Conservation (phyloP, 169 alveolate genomes). For the Hepatocystis sp. region DNA sequence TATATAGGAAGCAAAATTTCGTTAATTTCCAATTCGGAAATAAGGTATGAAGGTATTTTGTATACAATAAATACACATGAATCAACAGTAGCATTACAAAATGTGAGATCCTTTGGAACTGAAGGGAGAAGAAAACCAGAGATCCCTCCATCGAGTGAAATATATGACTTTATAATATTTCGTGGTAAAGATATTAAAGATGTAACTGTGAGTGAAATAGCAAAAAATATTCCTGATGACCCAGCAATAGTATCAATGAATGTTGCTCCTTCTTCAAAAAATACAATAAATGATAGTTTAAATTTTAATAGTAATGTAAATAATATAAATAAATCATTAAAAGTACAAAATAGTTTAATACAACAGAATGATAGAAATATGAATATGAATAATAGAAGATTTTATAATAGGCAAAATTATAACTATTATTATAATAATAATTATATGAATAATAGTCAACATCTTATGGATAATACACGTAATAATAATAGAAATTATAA, state of each 20-base stretch:
- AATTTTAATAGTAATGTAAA: constrained; percentile 61
- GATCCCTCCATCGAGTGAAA: constrained; percentile 88
- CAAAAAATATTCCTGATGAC: constrained; percentile 77
- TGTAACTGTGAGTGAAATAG: constrained; percentile 85
- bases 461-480: neutral
- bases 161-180: constrained; percentile 88
- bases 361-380: constrained; percentile 52
- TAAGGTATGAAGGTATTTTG: constrained; percentile 91
- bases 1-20: constrained; percentile 86
- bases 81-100: constrained; percentile 88
- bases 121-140: constrained; percentile 90
- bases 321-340: constrained; percentile 44
- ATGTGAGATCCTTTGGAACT: constrained; percentile 91
- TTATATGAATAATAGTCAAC: constrained; percentile 1
- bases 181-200: constrained; percentile 89
- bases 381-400: constrained; percentile 61
- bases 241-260: constrained; percentile 75
- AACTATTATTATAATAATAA: constrained; percentile 28
- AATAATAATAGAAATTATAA: constrained; percentile 49
- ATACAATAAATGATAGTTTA: constrained; percentile 41
- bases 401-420: constrained; percentile 42
- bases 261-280: constrained; percentile 59
- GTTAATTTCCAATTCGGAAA: constrained; percentile 84
- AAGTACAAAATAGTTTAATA: constrained; percentile 32
- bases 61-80: constrained; percentile 89